A percentile compares a stretch with the other conserved stretches of the same genome.
These are phyloP conservation scores for Neofusicoccum cordaticola DNA, from an alignment of 2,329 filamentous ascomycete genomes.

Conservation along the genomic window DNA sequence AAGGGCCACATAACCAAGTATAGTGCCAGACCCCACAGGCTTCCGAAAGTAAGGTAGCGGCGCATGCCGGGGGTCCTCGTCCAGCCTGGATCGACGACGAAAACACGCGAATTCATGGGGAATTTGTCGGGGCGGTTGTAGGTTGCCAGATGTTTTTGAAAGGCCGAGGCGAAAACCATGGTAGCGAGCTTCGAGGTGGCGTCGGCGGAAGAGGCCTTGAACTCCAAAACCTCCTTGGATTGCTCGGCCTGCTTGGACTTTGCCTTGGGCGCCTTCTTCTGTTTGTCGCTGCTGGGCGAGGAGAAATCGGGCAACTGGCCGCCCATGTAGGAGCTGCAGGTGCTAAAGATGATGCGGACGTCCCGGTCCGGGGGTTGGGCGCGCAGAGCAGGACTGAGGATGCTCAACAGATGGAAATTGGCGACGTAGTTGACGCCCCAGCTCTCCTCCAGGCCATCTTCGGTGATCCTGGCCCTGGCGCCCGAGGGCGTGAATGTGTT, in stretches of 20 bases:
- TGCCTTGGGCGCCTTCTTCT: conserved; percentile 49
- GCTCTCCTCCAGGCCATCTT: conserved; percentile 79
- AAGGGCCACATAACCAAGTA: conserved; percentile 78
- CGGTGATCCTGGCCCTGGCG: conserved; percentile 58
- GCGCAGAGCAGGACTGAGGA: conserved; percentile 83
- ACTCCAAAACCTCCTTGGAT: conserved; percentile 30
- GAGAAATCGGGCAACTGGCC: conserved; percentile 63
- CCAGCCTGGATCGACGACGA: conserved; percentile 84
- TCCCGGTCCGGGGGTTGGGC: conserved; percentile 93
- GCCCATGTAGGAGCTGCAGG: conserved; percentile 83
- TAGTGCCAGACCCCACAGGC: conserved; percentile 71
- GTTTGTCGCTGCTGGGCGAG: conserved; percentile 42
- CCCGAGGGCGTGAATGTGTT: conserved; percentile 71
- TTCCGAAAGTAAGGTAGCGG: conserved; percentile 81
- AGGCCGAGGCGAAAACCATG: conserved; percentile 84
- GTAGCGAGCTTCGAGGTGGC: conserved; percentile 65
- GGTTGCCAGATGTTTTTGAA: conserved; percentile 84
- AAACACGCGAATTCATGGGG: conserved; percentile 77
- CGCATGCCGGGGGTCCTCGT: conserved; percentile 83
- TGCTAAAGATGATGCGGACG: conserved; percentile 81
- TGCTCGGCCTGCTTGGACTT: conserved; percentile 18
- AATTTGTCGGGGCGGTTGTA: conserved; percentile 81
- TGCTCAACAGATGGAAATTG: conserved; percentile 91
- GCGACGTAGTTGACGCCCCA: conserved; percentile 96
- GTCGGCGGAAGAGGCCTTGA: conserved; percentile 46